phyloP scores from a whole-genome alignment of 225 moss, liverwort and hornwort species.

The Sphagnum contortum region DNA sequence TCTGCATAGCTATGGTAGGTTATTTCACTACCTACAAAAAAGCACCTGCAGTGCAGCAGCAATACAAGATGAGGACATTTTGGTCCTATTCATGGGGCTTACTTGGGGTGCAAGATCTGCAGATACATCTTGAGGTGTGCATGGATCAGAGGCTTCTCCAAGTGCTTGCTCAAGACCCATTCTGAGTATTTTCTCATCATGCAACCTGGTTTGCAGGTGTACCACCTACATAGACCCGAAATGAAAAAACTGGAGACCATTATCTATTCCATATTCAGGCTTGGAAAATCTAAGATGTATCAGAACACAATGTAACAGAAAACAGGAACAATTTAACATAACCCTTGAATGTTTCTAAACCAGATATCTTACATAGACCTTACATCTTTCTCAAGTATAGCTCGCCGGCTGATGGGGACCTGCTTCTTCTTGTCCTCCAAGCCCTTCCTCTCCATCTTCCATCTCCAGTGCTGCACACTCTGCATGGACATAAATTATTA shows the following conservation, averaged over 20 bases:
- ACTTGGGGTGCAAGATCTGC: constrained; percentile 38
- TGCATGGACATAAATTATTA: constrained; percentile 4
- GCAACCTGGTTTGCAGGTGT: constrained; percentile 63
- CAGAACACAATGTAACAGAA: no score
- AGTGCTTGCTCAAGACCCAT: constrained; percentile 69
- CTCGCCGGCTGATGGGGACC: constrained; percentile 53
- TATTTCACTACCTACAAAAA: no score
- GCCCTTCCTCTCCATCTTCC: constrained; percentile 72
- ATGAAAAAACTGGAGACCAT: no score
- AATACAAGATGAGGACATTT: not conserved
- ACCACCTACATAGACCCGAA: constrained; percentile 54
- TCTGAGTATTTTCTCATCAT: constrained; percentile 68
- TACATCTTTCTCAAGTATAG: constrained; percentile 86
- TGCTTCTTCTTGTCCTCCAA: constrained; percentile 68
- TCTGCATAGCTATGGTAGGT: no score
- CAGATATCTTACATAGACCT: constrained; percentile 2
- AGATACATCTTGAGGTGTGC: constrained; percentile 8
- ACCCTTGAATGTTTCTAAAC: no score
- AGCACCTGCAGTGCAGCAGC: not conserved
- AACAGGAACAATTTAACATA: no score
- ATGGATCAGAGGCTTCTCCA: constrained; percentile 12
- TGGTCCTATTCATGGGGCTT: constrained; percentile 6
- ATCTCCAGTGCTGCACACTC: constrained; percentile 80
- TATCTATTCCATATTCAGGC: no score
- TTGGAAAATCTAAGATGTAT: no score